Conservation (phyloP, 441 rosid species). For the Erysimum cheiri region DNA sequence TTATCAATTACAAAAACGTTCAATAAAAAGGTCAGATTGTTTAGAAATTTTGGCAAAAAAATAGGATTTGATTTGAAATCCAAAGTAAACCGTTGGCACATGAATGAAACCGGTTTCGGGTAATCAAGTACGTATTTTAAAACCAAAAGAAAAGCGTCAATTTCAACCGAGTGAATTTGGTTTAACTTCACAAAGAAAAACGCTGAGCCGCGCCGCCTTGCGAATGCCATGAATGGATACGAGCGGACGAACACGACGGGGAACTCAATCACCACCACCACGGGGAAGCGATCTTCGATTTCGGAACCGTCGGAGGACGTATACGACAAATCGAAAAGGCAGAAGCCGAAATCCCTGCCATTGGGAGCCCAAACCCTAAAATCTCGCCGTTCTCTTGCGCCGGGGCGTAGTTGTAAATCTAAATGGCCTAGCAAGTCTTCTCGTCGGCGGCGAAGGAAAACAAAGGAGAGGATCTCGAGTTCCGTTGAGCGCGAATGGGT, state of each 20-base stretch:
- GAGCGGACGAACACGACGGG: conserved; percentile 27
- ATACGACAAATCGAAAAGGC: conserved; percentile 38
- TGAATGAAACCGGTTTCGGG: background rate
- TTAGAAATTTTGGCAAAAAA: background rate
- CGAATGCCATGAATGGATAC: conserved; percentile 43
- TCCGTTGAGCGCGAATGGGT: conserved; percentile 67
- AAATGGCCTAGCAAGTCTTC: conserved; percentile 31
- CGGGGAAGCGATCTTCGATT: conserved; percentile 41
- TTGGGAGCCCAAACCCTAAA: conserved; percentile 46
- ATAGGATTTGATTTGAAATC: background rate
- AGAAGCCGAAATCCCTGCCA: conserved; percentile 34
- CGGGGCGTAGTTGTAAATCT: conserved; percentile 28
- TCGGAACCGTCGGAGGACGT: conserved; percentile 26
- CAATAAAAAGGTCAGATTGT: no score
- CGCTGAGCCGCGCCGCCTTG: conserved; percentile 16
- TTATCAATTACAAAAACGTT: no score
- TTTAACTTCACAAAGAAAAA: background rate
- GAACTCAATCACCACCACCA: conserved; percentile 38
- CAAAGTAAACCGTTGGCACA: background rate
- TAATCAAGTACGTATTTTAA: background rate
- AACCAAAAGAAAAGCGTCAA: background rate
- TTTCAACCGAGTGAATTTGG: conserved; percentile 23
- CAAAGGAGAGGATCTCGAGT: conserved; percentile 36
- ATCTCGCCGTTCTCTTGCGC: conserved; percentile 35
- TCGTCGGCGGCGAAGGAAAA: conserved; percentile 31